These are phyloP conservation scores for Irpex rosettiformis DNA, from an alignment of 1,284 basidiomycete genomes.

Conservation along the genomic window DNA sequence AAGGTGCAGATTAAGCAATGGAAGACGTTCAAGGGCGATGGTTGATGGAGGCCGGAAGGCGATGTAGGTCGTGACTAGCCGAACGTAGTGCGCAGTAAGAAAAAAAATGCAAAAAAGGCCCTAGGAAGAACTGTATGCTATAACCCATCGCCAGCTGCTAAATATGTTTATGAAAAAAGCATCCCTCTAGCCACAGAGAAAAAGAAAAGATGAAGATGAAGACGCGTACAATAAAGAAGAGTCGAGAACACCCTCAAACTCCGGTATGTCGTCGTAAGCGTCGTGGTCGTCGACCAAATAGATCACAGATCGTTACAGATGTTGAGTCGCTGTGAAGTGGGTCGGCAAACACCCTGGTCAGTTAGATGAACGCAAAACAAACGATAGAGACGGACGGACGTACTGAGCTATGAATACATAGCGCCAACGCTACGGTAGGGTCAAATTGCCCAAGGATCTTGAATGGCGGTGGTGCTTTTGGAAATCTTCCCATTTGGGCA, in stretches of 20 bases:
- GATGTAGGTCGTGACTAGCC: no score
- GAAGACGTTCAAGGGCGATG: no score
- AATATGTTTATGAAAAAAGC: not conserved
- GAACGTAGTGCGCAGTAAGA: no score
- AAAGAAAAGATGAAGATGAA: not conserved
- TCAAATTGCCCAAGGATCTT: not conserved
- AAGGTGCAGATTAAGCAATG: no score
- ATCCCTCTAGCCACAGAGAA: not conserved
- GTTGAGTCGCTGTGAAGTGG: not conserved
- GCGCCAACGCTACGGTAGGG: not conserved
- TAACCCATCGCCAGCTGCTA: no score
- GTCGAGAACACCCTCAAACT: not conserved
- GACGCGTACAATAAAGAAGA: not conserved
- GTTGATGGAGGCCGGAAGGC: no score
- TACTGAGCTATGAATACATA: not conserved
- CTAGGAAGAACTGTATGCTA: no score
- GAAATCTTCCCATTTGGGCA: conserved; percentile 40
- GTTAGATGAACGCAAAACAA: not conserved
- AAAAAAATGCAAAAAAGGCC: no score
- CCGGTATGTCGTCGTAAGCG: no score
- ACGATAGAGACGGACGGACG: not conserved
- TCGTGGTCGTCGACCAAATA: no score
- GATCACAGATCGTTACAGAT: not conserved
- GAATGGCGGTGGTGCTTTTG: not conserved
- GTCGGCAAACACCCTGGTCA: not conserved